Evolutionary conservation across 257 asterid species (phyloP).

Genomic region (Cordia subcordata): DNA sequence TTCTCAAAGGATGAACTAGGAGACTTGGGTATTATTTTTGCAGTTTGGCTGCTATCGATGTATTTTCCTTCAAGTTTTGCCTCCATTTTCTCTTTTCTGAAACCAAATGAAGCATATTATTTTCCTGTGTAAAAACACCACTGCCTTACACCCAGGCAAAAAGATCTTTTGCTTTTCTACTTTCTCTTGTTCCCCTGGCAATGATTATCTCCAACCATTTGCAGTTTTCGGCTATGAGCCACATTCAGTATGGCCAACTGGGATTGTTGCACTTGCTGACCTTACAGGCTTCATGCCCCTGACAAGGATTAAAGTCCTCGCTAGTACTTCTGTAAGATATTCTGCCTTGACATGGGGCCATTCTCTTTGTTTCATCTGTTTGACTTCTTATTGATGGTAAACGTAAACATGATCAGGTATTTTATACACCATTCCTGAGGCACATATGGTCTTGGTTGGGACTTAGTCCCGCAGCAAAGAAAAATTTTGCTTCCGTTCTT

Average conservation of each 20-base stretch:
- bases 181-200: too few species aligned
- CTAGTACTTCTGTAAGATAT: conserved; percentile 81
- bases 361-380: not conserved
- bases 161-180: too few species aligned
- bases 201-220: not conserved
- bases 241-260: conserved; percentile 97
- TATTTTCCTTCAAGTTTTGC: too few species aligned
- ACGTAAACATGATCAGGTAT: conserved; percentile 49
- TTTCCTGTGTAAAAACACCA: too few species aligned
- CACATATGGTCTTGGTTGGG: conserved; percentile 98
- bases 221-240: conserved; percentile 96
- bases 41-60: too few species aligned
- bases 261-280: conserved; percentile 77
- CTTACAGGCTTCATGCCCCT: conserved; percentile 85
- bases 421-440: conserved; percentile 87
- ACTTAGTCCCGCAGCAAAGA: conserved; percentile 72
- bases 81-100: too few species aligned
- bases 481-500: conserved; percentile 58
- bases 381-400: not conserved
- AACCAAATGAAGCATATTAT: too few species aligned
- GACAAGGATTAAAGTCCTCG: conserved; percentile 76
- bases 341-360: conserved; percentile 1
- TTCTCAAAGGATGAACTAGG: too few species aligned
- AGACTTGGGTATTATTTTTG: too few species aligned
- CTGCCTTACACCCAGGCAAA: too few species aligned